Evolutionary conservation across 192 early-diverging fungal genomes (phyloP).

Genomic region (Nowakowskiella sp.): DNA sequence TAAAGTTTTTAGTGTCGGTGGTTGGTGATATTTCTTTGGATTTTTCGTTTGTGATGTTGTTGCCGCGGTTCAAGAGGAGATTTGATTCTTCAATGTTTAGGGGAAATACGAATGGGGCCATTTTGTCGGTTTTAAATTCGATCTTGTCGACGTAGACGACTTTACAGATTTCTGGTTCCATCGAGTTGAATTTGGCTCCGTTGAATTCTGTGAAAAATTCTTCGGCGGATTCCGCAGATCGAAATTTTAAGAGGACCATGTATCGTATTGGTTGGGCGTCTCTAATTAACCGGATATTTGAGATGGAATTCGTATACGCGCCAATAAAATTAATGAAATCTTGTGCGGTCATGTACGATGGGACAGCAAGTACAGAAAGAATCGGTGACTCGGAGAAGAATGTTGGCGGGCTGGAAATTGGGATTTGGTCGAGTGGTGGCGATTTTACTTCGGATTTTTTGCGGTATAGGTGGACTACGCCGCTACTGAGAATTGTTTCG

Average conservation of each 20-base stretch:
- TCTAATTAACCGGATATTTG: constrained; percentile 60
- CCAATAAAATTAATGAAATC: constrained; percentile 86
- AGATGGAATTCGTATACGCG: constrained; percentile 54
- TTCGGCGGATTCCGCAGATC: constrained; percentile 42
- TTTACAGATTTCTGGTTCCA: constrained; percentile 57
- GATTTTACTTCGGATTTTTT: constrained; percentile 34
- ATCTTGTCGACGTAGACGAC: constrained; percentile 74
- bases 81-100: constrained; percentile 19
- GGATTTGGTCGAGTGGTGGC: background rate
- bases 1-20: constrained; percentile 12
- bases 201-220: constrained; percentile 74
- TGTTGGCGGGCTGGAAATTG: background rate
- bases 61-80: constrained; percentile 11
- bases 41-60: background rate
- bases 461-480: constrained; percentile 61
- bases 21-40: constrained; percentile 11
- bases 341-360: constrained; percentile 76
- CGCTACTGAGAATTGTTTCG: constrained; percentile 36
- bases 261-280: constrained; percentile 81
- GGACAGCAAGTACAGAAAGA: constrained; percentile 77
- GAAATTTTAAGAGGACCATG: constrained; percentile 80
- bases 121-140: constrained; percentile 49
- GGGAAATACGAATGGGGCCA: constrained; percentile 53
- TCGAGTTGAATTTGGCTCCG: constrained; percentile 73
- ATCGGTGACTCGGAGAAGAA: constrained; percentile 7